phyloP scores from a whole-genome alignment of 208 protist species.

The Acanthamoeba royreba region DNA sequence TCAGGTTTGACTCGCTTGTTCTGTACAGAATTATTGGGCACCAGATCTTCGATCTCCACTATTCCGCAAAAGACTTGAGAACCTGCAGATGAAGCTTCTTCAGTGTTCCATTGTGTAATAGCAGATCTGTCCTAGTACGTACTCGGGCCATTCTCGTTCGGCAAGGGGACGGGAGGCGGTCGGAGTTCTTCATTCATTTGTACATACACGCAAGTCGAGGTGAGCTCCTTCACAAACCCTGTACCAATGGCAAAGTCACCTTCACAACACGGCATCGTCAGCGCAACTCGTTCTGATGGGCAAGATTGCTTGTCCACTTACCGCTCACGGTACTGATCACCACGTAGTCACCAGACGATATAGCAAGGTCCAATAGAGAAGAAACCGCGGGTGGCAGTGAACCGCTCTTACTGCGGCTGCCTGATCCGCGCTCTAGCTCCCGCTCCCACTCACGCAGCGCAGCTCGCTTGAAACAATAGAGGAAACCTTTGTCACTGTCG shows the following conservation, averaged over 20 bases:
- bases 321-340: not conserved
- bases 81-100: too few species aligned
- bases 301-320: not conserved
- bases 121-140: too few species aligned
- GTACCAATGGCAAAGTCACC: not conserved
- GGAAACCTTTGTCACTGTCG: not conserved
- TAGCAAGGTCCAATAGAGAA: not conserved
- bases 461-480: conserved; percentile 18
- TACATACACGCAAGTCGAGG: not conserved
- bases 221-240: conserved; percentile 33
- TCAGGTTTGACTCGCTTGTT: not conserved
- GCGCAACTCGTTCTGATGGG: not conserved
- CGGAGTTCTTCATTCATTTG: not conserved
- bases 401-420: not conserved
- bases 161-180: not conserved
- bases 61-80: conserved; percentile 22
- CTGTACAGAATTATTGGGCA: not conserved
- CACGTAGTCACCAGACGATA: not conserved
- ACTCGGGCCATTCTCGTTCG: not conserved
- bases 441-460: not conserved
- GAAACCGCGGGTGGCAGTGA: not conserved
- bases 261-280: not conserved
- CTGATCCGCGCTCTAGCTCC: not conserved
- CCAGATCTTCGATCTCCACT: conserved; percentile 37
- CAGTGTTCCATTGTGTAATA: too few species aligned